phyloP scores from a whole-genome alignment of 768 basidiomycete genomes.

The Amanita pseudoporphyria region DNA sequence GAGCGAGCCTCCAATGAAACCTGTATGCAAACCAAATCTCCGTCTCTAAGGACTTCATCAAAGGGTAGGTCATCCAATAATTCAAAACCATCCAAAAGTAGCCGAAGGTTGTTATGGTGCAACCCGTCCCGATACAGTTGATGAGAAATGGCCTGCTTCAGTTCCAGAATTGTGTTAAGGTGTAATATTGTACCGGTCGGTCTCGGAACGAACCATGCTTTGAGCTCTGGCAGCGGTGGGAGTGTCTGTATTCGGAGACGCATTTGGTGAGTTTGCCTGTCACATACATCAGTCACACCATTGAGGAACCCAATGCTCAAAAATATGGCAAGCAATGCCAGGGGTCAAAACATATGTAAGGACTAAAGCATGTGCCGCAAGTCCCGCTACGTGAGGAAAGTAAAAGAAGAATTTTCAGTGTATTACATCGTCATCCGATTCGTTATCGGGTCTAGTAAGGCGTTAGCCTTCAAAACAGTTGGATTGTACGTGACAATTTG shows the following conservation, averaged over 20 bases:
- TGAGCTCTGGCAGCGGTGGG: slow-evolving; percentile 37
- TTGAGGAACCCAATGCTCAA: too few relatives aligned
- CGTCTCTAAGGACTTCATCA: slow-evolving; percentile 32
- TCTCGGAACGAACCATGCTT: slow-evolving; percentile 42
- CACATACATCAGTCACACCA: neutral
- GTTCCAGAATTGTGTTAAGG: slow-evolving; percentile 20
- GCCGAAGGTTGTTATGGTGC: slow-evolving; percentile 15
- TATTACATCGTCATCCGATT: too few relatives aligned
- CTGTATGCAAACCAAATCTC: slow-evolving; percentile 34
- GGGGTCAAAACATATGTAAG: neutral
- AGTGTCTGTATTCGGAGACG: slow-evolving; percentile 40
- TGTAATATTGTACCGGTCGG: slow-evolving; percentile 10
- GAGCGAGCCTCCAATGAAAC: slow-evolving; percentile 5
- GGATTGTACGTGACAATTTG: too few relatives aligned
- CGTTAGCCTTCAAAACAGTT: too few relatives aligned
- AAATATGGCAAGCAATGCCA: too few relatives aligned
- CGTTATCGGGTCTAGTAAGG: too few relatives aligned
- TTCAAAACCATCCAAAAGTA: slow-evolving; percentile 39
- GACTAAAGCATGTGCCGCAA: too few relatives aligned
- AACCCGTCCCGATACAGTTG: slow-evolving; percentile 18
- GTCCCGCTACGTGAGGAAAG: too few relatives aligned
- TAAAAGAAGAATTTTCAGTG: too few relatives aligned
- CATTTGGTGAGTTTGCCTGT: slow-evolving; percentile 20
- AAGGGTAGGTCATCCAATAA: slow-evolving; percentile 31
- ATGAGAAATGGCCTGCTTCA: slow-evolving; percentile 29